Conservation (phyloP, 78 protist genomes). For the Carpediemonas membranifera region DNA sequence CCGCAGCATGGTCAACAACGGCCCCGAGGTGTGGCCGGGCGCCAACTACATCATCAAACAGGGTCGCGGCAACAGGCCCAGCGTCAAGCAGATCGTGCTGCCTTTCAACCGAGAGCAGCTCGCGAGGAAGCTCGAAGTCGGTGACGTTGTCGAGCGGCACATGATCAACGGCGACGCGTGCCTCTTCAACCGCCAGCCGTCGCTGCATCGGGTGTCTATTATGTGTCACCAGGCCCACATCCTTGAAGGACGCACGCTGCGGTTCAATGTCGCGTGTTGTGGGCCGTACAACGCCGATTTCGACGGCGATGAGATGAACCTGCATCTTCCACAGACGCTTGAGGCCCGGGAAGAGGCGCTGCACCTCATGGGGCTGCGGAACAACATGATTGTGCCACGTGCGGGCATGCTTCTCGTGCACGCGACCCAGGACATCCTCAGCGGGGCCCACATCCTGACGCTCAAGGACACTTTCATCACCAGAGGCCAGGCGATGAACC, state of each 20-base stretch:
- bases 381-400: slow-evolving; percentile 89
- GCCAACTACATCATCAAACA: slow-evolving; percentile 55
- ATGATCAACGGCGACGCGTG: slow-evolving; percentile 81
- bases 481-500: slow-evolving; percentile 43
- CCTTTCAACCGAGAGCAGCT: neutral
- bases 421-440: slow-evolving; percentile 85
- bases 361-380: slow-evolving; percentile 50
- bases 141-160: slow-evolving; percentile 91
- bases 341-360: slow-evolving; percentile 91
- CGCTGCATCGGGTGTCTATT: slow-evolving; percentile 87
- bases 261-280: slow-evolving; percentile 94
- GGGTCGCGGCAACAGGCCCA: slow-evolving; percentile 9
- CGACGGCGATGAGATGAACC: slow-evolving; percentile 93
- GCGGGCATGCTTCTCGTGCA: slow-evolving; percentile 88
- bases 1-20: slow-evolving; percentile 36
- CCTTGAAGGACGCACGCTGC: slow-evolving; percentile 59
- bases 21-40: slow-evolving; percentile 68
- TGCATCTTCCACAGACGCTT: slow-evolving; percentile 65
- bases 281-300: slow-evolving; percentile 97
- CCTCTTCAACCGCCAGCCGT: slow-evolving; percentile 95
- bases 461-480: slow-evolving; percentile 67
- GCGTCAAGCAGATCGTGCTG: neutral
- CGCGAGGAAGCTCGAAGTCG: slow-evolving; percentile 37
- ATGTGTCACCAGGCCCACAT: slow-evolving; percentile 74
- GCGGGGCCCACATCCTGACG: slow-evolving; percentile 59